phyloP scores from a whole-genome alignment of 148 eudicot species.

The Beta vulgaris region DNA sequence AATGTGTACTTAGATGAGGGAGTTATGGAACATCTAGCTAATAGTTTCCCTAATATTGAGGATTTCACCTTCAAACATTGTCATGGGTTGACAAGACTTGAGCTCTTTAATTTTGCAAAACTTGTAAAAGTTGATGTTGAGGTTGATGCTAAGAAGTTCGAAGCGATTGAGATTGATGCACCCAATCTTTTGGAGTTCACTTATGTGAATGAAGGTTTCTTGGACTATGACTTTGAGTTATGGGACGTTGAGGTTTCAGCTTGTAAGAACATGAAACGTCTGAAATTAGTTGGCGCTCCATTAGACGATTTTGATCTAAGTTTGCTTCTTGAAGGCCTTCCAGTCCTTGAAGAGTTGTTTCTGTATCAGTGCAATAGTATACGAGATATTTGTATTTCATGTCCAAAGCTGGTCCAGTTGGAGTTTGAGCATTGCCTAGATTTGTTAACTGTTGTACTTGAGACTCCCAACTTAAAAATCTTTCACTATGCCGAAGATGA shows the following conservation, averaged over 20 bases:
- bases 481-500: constrained; percentile 10
- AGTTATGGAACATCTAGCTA: neutral
- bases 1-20: constrained; percentile 1
- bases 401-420: neutral
- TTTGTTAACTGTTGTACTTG: constrained; percentile 1
- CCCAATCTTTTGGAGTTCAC: constrained; percentile 3
- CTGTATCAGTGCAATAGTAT: constrained; percentile 10
- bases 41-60: constrained; percentile 10
- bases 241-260: neutral
- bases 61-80: neutral
- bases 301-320: neutral
- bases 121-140: constrained; percentile 3
- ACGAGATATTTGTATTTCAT: neutral
- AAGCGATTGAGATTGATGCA: constrained; percentile 10
- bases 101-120: constrained; percentile 10
- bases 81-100: neutral
- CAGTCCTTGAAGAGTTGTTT: constrained; percentile 2
- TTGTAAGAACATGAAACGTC: constrained; percentile 10
- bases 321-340: neutral
- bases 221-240: neutral
- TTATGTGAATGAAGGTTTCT: neutral
- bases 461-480: constrained; percentile 14
- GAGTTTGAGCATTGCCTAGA: neutral
- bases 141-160: neutral
- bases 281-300: neutral